Conservation (phyloP, 352 stramenopile genomes). For the Pythium rhizo-oryzae region DNA sequence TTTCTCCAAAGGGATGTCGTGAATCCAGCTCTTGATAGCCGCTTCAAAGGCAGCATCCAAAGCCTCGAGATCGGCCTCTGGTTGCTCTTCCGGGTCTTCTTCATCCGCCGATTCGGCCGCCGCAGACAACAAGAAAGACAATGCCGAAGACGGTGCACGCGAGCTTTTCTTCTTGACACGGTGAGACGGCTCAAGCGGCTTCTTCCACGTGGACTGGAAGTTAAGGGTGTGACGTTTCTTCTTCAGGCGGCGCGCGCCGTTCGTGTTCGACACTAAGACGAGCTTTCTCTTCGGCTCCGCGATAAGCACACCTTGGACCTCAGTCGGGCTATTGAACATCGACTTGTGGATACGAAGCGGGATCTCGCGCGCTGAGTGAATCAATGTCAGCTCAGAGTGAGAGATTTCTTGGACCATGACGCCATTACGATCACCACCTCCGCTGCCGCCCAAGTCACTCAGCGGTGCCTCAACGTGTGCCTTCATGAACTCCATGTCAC, state of each 20-base stretch:
- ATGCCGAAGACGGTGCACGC: constrained; percentile 56
- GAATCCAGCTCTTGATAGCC: constrained; percentile 66
- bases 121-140: constrained; percentile 82
- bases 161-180: constrained; percentile 77
- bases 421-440: not conserved
- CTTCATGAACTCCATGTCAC: constrained; percentile 72
- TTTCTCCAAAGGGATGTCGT: constrained; percentile 55
- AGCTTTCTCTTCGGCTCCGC: constrained; percentile 81
- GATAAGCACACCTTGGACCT: constrained; percentile 78
- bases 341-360: constrained; percentile 84
- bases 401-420: constrained; percentile 27
- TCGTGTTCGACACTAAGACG: constrained; percentile 68
- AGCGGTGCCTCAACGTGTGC: constrained; percentile 42
- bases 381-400: constrained; percentile 13
- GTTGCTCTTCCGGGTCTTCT: constrained; percentile 72
- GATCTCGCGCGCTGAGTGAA: constrained; percentile 46
- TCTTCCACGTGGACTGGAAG: constrained; percentile 86
- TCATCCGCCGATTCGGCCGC: constrained; percentile 72
- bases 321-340: constrained; percentile 80
- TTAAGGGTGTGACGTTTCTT: constrained; percentile 84
- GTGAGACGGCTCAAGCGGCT: constrained; percentile 58
- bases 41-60: constrained; percentile 51
- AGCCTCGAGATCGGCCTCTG: constrained; percentile 59
- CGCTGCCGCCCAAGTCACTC: not conserved
- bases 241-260: constrained; percentile 72